phyloP scores from a whole-genome alignment of 371 early-diverging fungal genomes.

The Batkoa obscura region DNA sequence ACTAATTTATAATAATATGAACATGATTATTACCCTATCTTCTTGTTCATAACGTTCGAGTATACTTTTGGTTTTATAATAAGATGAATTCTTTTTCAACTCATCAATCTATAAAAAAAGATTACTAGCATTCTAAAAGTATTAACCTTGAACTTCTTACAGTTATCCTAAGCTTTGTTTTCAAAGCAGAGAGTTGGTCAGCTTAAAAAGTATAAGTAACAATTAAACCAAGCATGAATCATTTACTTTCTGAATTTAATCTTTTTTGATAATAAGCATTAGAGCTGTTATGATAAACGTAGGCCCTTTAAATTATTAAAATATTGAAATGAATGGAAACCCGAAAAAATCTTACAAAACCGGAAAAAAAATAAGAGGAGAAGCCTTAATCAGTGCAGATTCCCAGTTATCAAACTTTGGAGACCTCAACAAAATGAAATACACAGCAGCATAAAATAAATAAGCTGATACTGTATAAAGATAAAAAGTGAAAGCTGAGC shows the following conservation, averaged over 20 bases:
- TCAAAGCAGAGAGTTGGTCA: neutral
- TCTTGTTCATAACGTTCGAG: conserved; percentile 68
- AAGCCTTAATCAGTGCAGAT: neutral
- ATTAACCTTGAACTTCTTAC: neutral
- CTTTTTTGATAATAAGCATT: neutral
- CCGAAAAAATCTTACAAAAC: neutral
- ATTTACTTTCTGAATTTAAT: neutral
- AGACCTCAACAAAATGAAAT: neutral
- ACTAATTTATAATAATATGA: neutral
- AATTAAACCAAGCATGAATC: neutral
- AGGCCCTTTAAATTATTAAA: neutral
- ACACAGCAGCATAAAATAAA: neutral
- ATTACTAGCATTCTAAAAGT: neutral
- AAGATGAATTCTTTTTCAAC: conserved; percentile 71
- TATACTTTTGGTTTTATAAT: conserved; percentile 69
- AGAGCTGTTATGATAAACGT: neutral
- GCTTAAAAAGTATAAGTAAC: neutral
- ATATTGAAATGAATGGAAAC: neutral
- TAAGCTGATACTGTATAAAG: neutral
- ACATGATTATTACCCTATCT: neutral
- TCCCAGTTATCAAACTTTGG: neutral
- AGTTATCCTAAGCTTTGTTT: neutral
- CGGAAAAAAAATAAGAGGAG: neutral
- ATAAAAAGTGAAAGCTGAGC: neutral
- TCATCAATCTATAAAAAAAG: conserved; percentile 40